Conservation (phyloP, 805 yeast genomes). For the Candida namnaoensis region DNA sequence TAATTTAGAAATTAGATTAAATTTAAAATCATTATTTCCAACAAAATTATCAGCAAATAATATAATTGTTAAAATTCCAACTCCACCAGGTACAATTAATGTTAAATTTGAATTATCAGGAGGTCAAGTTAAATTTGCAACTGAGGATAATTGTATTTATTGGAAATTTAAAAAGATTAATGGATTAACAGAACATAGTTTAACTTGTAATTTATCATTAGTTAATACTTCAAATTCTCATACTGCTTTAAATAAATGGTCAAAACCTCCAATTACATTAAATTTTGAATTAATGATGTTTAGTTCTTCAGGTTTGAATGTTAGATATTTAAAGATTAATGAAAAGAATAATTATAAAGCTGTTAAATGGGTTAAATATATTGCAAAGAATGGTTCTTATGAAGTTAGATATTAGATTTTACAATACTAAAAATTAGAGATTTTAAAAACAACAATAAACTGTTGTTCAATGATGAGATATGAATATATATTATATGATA, state of each 20-base stretch:
- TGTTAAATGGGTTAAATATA: conserved; percentile 83
- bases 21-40: conserved; percentile 54
- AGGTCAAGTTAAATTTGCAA: conserved; percentile 63
- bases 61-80: conserved; percentile 57
- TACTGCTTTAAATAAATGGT: conserved; percentile 30
- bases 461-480: too few species aligned
- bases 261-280: conserved; percentile 68
- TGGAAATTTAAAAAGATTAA: conserved; percentile 68
- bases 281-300: conserved; percentile 66
- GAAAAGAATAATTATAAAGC: conserved; percentile 57
- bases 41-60: conserved; percentile 52
- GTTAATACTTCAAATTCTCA: conserved; percentile 14
- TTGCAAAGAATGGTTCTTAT: conserved; percentile 68
- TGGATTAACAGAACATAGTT: conserved; percentile 56
- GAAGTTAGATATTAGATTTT: conserved; percentile 54
- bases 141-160: conserved; percentile 52
- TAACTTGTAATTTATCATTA: conserved; percentile 46
- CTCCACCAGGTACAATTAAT: conserved; percentile 52
- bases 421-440: too few species aligned
- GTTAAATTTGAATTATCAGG: conserved; percentile 35
- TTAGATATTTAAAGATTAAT: conserved; percentile 59
- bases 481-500: too few species aligned
- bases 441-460: too few species aligned
- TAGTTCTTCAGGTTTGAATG: conserved; percentile 68
- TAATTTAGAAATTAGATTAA: conserved; percentile 46